Base-by-base conservation (phyloP, 1,139 yeast species). In the Lodderomyces parapsilosis region DNA sequence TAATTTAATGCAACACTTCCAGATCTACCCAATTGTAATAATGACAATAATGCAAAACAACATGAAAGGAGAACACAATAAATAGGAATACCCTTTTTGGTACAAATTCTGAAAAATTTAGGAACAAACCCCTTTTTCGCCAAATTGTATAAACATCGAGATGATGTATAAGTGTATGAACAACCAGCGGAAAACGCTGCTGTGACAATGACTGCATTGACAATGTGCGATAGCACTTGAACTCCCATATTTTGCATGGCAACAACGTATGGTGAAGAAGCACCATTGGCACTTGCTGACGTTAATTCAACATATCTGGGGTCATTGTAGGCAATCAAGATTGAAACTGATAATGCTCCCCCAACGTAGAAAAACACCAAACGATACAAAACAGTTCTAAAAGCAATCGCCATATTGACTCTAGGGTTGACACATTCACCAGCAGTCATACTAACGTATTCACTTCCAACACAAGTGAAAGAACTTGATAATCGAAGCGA, bases 391-490 rank as follows among this genome's bases (percentile, higher is more conserved):
- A 88, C 93, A 35, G 86, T 86, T 58, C 81, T 85, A 66, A 81
- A 87, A 3, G 96, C 96, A 37, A 71, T 74, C 18, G 93, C 93
- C 62, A 89, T 68, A n/a, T 80, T 81, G 52, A 78, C 78, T 47
- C 95, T 75, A 19, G 96, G 96, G 56, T 86, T 77, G 27, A 74
- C 68, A 3, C 89, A 83, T 61, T 88, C 96, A 47, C 91, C 93
- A 2, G 95, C 93, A 41, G 83, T 78, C 89, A 86, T 83, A 1
- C 90, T 77, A 49, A 88, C 80, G 56, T 86, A 86, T 60, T 88
- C 96, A 1, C 95, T 93, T 2, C 95, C 95, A 8, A 89, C 90
- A 51, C 86, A 78, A 10, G 90, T 81, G 62, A 83, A 86, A 13
- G 80, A 71, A 19, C 86, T 85, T 36, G 76, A 73, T 38, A 75